These are phyloP conservation scores for Pseudisothecium myosuroides DNA, from an alignment of 225 moss, liverwort and hornwort species.

Conservation along the genomic window DNA sequence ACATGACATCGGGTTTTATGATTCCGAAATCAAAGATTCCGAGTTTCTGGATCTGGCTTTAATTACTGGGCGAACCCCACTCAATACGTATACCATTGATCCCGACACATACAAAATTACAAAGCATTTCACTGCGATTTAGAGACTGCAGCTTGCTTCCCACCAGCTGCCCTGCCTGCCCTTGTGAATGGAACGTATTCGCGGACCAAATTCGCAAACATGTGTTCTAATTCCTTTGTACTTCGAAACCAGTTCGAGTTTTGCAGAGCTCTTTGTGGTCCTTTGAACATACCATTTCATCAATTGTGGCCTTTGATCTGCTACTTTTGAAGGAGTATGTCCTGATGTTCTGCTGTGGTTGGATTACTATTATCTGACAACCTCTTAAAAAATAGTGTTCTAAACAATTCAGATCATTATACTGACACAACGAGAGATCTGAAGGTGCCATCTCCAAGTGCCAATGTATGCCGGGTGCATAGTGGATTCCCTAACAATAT, in stretches of 20 bases:
- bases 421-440: too few relatives aligned
- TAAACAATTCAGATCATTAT: background rate
- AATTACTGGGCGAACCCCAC: background rate
- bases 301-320: background rate
- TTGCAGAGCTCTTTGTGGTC: background rate
- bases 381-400: background rate
- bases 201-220: background rate
- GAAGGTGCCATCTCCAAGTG: too few relatives aligned
- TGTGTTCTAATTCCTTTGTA: background rate
- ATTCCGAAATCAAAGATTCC: constrained; percentile 44
- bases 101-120: too few relatives aligned
- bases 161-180: background rate
- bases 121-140: background rate
- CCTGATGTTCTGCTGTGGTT: too few relatives aligned
- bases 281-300: background rate
- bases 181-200: background rate
- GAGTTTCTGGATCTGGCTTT: constrained; percentile 62
- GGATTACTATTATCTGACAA: background rate
- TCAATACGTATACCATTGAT: background rate
- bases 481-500: too few relatives aligned
- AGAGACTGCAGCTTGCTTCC: background rate
- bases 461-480: too few relatives aligned
- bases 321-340: background rate
- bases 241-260: background rate
- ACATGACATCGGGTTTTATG: constrained; percentile 62